Percentiles rank a stretch among this genome's conserved stretches.
These are phyloP conservation scores for Thuja plicata DNA, from an alignment of 83 land plant genomes.

Conservation along the genomic window DNA sequence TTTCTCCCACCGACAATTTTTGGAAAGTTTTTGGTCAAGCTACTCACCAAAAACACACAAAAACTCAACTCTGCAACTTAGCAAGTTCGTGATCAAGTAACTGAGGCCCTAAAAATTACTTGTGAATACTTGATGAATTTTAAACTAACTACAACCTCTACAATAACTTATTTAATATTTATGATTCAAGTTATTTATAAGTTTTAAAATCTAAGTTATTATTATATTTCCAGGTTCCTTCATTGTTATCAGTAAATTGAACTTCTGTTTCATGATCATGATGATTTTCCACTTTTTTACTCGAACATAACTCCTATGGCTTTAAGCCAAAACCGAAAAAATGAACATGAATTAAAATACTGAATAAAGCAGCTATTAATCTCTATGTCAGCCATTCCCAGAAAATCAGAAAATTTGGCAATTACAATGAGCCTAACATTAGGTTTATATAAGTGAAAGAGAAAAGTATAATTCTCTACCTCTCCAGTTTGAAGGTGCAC, in stretches of 20 bases:
- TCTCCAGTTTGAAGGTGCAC: conserved; percentile 17
- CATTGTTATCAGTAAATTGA: background rate
- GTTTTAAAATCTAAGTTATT: background rate
- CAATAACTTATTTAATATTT: no score
- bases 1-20: no score
- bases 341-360: background rate
- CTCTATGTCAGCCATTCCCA: background rate
- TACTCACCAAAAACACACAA: no score
- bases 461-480: background rate
- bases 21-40: no score
- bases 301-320: background rate
- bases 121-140: no score
- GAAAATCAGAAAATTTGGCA: background rate
- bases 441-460: background rate
- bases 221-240: background rate
- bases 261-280: no score
- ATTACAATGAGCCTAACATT: background rate
- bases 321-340: background rate
- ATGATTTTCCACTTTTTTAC: background rate
- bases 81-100: no score
- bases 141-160: no score
- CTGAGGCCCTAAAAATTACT: no score
- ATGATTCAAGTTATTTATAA: background rate
- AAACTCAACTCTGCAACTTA: no score
- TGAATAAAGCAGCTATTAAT: background rate